Evolutionary conservation across 495 filamentous ascomycete genomes (phyloP).

Genomic region (Penicillium cinerascens): DNA sequence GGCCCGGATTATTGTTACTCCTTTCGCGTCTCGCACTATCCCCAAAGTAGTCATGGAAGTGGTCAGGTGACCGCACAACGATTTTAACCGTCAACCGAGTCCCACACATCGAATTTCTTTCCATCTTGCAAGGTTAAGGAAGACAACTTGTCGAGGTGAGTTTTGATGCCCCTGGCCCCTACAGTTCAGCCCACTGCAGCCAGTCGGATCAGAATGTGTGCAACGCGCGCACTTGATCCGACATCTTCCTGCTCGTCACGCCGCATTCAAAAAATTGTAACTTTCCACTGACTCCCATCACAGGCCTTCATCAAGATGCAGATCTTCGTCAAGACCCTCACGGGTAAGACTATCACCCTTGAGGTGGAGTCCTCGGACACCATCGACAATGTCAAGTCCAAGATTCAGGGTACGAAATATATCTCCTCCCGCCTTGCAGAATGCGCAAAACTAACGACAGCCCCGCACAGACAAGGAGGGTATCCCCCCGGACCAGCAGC

Average conservation of each 20-base stretch:
- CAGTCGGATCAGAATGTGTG: conserved; percentile 2
- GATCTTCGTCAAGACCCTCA: conserved; percentile 99
- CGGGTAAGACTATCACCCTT: conserved; percentile 99
- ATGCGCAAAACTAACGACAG: conserved; percentile 11
- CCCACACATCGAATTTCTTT: conserved; percentile 32
- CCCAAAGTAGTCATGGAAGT: neutral
- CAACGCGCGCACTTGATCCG: neutral
- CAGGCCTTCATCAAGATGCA: conserved; percentile 75
- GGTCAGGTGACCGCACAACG: conserved; percentile 48
- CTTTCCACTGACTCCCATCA: conserved; percentile 9
- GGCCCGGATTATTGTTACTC: neutral
- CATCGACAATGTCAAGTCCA: conserved; percentile 99
- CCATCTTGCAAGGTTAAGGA: conserved; percentile 51
- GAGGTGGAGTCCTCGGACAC: conserved; percentile 99
- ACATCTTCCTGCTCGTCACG: neutral
- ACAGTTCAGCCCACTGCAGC: neutral
- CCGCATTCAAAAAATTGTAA: neutral
- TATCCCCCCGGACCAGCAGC: conserved; percentile 99
- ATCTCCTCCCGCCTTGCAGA: neutral
- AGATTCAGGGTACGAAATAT: conserved; percentile 63
- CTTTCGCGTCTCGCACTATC: neutral
- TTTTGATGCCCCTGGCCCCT: neutral
- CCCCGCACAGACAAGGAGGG: conserved; percentile 86
- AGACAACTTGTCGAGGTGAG: conserved; percentile 58
- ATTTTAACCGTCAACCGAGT: conserved; percentile 40